Base-by-base conservation (phyloP, 306 rosid species). In the Spatholobus suberectus region DNA sequence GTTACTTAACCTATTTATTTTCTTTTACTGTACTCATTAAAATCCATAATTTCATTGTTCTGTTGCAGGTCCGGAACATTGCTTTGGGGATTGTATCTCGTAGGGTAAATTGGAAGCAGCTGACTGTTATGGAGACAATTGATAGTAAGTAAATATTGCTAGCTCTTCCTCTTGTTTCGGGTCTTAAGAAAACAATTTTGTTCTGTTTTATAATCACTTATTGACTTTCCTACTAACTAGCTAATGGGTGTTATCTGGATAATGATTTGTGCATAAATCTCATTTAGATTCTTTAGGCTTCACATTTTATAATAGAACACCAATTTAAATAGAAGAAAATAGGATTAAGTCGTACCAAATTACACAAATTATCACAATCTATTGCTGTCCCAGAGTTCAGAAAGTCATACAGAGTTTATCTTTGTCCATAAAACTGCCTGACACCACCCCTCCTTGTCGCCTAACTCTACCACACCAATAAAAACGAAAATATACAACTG, bases 71-170 rank as follows among this genome's bases (percentile, higher is more conserved):
- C 26, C 96, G 98, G 4, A 95, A 90, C 84, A 88, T 95, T 85
- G 99, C 99, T 35, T 74, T 92, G 86, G 99, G 98, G 34, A 88
- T 95, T 74, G 91, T 95, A 78, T 92, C 99, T 54, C 99, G 98
- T 54, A 89, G 98, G 80, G 87, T 95, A 71, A 87, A 95, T 82
- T 95, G 99, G 99, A 82, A 92, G 76, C 90, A 89, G 59, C 67
- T 95, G 85, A 95, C 98, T 14, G 80, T 80, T 81, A 82, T 91
- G 91, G 97, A 93, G 86, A 89, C 97, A 17, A 84, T 93, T 35
- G 97, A 94, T 82, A 76, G 97, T 94, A 88, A 91, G 94, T 78
- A 49, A 77, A 46, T 69, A 54, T 51, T 70, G 43, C 43, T 51
- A 66, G 8, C 78, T 55, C 23, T 79, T 72, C 70, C 69, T 71